These are phyloP conservation scores for Protomyces lactucae-debilis DNA, from an alignment of 1,139 yeast species.

Conservation along the genomic window DNA sequence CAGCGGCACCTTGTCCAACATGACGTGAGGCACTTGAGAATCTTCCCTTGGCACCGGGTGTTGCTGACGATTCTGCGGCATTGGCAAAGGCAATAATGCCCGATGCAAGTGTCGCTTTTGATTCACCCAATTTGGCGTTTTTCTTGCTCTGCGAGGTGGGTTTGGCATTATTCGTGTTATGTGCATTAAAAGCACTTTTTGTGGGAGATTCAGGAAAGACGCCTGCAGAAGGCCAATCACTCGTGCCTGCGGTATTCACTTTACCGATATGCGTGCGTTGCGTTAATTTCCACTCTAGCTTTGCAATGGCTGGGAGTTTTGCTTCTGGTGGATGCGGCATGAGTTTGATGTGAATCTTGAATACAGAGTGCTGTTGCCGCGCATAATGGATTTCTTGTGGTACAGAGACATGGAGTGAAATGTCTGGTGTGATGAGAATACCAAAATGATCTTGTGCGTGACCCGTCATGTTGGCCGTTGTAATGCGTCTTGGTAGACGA, in stretches of 20 bases:
- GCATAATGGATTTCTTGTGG: conserved; percentile 20
- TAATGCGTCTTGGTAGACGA: conserved; percentile 17
- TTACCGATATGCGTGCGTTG: conserved; percentile 8
- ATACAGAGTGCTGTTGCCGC: conserved; percentile 9
- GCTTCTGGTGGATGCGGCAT: conserved; percentile 27
- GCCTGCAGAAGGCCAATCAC: not conserved
- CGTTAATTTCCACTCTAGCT: conserved; percentile 18
- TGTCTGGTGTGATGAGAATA: conserved; percentile 91
- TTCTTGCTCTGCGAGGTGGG: not conserved
- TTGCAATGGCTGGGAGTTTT: conserved; percentile 14
- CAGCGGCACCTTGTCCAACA: not conserved
- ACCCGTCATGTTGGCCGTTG: conserved; percentile 12
- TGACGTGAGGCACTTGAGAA: not conserved
- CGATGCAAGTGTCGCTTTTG: conserved; percentile 10
- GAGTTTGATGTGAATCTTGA: conserved; percentile 21
- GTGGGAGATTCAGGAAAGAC: not conserved
- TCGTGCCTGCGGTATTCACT: not conserved
- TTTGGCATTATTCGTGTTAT: not conserved
- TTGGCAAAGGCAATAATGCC: conserved; percentile 2
- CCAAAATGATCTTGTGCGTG: conserved; percentile 45
- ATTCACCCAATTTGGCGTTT: not conserved
- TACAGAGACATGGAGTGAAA: conserved; percentile 23
- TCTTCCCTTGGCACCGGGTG: not conserved
- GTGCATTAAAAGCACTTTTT: not conserved
- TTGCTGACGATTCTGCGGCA: not conserved